These are phyloP conservation scores for Triticum urartu DNA, from an alignment of 176 grass and related monocot species.

Conservation along the genomic window DNA sequence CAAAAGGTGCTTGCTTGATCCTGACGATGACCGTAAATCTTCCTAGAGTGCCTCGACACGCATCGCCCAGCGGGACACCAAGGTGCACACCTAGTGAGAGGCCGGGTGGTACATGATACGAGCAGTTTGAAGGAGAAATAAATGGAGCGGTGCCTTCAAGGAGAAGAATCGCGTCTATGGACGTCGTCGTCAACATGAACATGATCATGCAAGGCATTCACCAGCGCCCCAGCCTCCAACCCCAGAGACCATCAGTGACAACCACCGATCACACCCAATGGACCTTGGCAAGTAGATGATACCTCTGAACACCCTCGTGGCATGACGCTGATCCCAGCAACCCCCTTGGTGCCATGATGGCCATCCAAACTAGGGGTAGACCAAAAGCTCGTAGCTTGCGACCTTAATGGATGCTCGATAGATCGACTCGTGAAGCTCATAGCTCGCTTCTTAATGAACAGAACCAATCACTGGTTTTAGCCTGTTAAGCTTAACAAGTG, in stretches of 20 bases:
- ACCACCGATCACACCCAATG: neutral
- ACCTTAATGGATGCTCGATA: too few relatives aligned
- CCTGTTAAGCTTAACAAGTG: too few relatives aligned
- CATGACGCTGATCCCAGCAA: neutral
- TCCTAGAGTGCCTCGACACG: neutral
- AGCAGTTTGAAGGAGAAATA: neutral
- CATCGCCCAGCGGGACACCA: neutral
- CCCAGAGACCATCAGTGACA: neutral
- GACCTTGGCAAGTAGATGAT: neutral
- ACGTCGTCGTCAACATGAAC: neutral
- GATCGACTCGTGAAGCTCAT: too few relatives aligned
- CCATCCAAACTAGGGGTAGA: too few relatives aligned
- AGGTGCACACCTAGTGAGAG: neutral
- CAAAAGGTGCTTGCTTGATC: neutral
- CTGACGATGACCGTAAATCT: neutral
- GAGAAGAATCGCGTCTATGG: too few relatives aligned
- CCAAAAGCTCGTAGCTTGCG: too few relatives aligned
- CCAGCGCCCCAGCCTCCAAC: neutral
- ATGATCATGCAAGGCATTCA: neutral
- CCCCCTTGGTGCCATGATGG: too few relatives aligned
- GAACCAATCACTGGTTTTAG: too few relatives aligned
- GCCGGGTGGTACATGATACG: neutral
- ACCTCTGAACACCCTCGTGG: neutral
- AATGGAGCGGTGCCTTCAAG: neutral
- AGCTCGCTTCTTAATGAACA: too few relatives aligned